These are phyloP conservation scores for Rhodocollybia butyracea DNA, from an alignment of 768 basidiomycete genomes.

Conservation along the genomic window DNA sequence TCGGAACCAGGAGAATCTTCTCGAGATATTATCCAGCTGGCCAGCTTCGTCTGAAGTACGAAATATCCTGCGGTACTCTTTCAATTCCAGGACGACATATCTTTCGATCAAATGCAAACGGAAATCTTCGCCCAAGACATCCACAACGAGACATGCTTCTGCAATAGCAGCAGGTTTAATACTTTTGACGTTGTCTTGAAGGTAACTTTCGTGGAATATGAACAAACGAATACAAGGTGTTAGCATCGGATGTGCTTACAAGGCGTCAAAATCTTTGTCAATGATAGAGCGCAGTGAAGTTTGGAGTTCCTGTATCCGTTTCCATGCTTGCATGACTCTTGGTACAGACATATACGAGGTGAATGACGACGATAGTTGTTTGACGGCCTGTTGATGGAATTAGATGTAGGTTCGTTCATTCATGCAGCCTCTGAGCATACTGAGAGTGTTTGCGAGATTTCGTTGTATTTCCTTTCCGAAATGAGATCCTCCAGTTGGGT, in stretches of 20 bases:
- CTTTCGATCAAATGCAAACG: constrained; percentile 80
- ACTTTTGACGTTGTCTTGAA: constrained; percentile 70
- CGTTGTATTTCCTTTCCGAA: constrained; percentile 74
- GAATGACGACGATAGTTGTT: constrained; percentile 79
- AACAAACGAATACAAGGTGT: not conserved
- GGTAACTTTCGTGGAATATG: constrained; percentile 48
- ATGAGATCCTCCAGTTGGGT: constrained; percentile 78
- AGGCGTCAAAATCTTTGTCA: constrained; percentile 88
- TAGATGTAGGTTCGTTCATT: not conserved
- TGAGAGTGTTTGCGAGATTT: constrained; percentile 79
- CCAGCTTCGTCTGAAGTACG: constrained; percentile 92
- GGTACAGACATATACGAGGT: constrained; percentile 75
- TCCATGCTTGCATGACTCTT: constrained; percentile 74
- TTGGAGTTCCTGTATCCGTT: constrained; percentile 78
- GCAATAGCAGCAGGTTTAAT: constrained; percentile 63
- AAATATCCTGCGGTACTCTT: constrained; percentile 96
- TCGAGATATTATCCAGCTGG: constrained; percentile 89
- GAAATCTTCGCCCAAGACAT: constrained; percentile 84
- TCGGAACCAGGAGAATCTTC: constrained; percentile 95
- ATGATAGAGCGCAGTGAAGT: constrained; percentile 77
- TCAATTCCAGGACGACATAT: constrained; percentile 85
- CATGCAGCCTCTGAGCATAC: constrained; percentile 31
- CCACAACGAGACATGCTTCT: constrained; percentile 86
- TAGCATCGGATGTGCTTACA: constrained; percentile 51
- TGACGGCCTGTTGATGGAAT: constrained; percentile 64